Percentiles rank a stretch among this genome's conserved stretches.
These are phyloP conservation scores for Trichoderma simmonsii DNA, from an alignment of 2,329 filamentous ascomycete genomes.

Conservation along the genomic window DNA sequence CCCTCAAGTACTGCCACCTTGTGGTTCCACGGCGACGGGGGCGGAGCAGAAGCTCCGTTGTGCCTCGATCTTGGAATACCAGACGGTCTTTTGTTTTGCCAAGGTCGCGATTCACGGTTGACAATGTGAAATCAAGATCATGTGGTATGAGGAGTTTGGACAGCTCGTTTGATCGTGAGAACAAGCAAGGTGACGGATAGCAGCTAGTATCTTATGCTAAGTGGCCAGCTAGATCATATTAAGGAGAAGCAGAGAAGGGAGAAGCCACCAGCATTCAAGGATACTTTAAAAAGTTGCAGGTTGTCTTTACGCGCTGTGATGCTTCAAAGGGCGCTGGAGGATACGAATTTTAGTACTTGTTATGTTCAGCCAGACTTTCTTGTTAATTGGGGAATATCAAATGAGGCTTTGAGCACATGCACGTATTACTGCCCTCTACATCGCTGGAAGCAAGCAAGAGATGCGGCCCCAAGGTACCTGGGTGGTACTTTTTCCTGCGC, in stretches of 20 bases:
- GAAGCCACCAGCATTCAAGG: background rate
- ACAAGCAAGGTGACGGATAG: background rate
- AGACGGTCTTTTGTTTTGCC: background rate
- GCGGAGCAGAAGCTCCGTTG: constrained; percentile 16
- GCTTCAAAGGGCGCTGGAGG: background rate
- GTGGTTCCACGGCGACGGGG: background rate
- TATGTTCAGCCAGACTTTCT: background rate
- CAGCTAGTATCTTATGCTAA: background rate
- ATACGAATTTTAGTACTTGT: background rate
- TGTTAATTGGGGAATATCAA: background rate
- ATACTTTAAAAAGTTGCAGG: background rate
- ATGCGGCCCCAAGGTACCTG: background rate
- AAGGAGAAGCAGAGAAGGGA: background rate
- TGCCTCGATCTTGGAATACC: background rate
- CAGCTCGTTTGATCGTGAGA: background rate
- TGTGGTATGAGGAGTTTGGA: background rate
- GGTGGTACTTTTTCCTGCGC: background rate
- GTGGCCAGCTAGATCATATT: background rate
- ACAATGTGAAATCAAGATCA: background rate
- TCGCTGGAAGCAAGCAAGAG: background rate
- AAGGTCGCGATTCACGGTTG: background rate
- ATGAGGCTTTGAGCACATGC: background rate
- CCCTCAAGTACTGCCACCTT: background rate
- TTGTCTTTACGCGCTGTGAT: background rate
- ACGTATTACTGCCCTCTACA: background rate